phyloP scores from a whole-genome alignment of 140 eudicot species.

The Cichorium intybus region DNA sequence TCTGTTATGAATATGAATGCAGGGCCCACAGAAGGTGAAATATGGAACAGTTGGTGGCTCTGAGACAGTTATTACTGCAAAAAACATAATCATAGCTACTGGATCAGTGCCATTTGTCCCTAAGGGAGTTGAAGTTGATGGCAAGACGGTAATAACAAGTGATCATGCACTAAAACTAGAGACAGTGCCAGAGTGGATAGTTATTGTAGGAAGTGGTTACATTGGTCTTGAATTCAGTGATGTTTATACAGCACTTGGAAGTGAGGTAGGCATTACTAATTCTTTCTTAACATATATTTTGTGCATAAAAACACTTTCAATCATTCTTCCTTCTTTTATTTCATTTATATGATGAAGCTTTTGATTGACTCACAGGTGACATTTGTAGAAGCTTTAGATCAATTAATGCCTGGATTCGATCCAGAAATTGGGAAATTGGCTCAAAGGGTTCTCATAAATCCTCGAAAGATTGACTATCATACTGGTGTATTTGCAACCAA shows the following conservation, averaged over 20 bases:
- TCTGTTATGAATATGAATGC: constrained; percentile 24
- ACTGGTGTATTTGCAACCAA: constrained; percentile 99
- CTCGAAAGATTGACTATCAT: constrained; percentile 90
- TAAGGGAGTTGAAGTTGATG: constrained; percentile 99
- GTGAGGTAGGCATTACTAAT: constrained; percentile 65
- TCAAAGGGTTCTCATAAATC: constrained; percentile 93
- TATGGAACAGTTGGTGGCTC: constrained; percentile 63
- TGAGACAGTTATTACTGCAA: constrained; percentile 72
- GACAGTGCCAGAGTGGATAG: constrained; percentile 95
- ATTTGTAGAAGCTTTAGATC: constrained; percentile 96
- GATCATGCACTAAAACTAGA: constrained; percentile 96
- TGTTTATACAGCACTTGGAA: constrained; percentile 99
- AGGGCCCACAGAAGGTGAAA: constrained; percentile 96
- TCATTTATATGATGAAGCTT: constrained; percentile 18
- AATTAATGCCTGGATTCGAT: constrained; percentile 97
- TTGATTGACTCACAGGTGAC: constrained; percentile 59
- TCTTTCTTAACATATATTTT: constrained; percentile 5
- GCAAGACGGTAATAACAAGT: constrained; percentile 97
- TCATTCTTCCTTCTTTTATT: background rate
- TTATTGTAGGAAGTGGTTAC: constrained; percentile 99
- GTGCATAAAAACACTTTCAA: background rate
- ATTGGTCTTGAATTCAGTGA: constrained; percentile 99
- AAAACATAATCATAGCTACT: constrained; percentile 92
- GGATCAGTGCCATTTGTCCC: constrained; percentile 95
- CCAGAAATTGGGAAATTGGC: constrained; percentile 98